phyloP scores from a whole-genome alignment of 805 yeast genomes.

The Lachancea thermotolerans region DNA sequence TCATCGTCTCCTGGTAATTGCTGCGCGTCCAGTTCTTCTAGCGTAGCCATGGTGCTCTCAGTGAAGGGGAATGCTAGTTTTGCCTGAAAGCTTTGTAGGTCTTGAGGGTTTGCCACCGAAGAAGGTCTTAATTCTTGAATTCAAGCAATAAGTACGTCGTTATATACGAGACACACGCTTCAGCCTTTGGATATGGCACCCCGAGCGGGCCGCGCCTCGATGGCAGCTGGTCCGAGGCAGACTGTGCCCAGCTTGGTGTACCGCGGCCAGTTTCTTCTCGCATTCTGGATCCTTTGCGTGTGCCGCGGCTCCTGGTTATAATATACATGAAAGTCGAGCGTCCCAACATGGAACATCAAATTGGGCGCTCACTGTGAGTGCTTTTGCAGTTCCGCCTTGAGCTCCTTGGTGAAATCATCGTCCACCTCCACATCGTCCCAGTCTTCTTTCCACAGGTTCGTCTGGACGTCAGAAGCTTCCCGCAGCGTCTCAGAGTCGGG shows the following conservation, averaged over 20 bases:
- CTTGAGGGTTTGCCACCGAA: conserved; percentile 6
- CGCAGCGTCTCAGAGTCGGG: conserved; percentile 47
- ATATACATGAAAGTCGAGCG: not conserved
- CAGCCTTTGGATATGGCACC: too few species aligned
- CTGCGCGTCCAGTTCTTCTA: conserved; percentile 68
- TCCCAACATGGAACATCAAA: too few species aligned
- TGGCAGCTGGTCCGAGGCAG: not conserved
- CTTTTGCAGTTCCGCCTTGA: conserved; percentile 44
- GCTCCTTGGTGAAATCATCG: conserved; percentile 73
- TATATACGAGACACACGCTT: too few species aligned
- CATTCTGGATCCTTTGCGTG: not conserved
- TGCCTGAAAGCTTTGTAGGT: too few species aligned
- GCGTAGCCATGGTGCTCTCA: conserved; percentile 56
- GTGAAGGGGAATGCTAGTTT: not conserved
- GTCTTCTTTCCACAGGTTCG: conserved; percentile 87
- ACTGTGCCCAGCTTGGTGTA: not conserved
- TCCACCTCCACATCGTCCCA: conserved; percentile 96
- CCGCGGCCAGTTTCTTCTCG: not conserved
- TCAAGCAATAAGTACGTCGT: not conserved
- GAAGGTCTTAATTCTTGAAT: not conserved
- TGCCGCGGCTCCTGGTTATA: not conserved
- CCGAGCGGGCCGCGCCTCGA: not conserved
- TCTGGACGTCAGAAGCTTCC: conserved; percentile 38
- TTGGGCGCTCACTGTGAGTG: conserved; percentile 13
- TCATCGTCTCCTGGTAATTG: conserved; percentile 43